Evolutionary conservation across 2,329 filamentous ascomycete genomes (phyloP).

Genomic region (Fusarium humuli): DNA sequence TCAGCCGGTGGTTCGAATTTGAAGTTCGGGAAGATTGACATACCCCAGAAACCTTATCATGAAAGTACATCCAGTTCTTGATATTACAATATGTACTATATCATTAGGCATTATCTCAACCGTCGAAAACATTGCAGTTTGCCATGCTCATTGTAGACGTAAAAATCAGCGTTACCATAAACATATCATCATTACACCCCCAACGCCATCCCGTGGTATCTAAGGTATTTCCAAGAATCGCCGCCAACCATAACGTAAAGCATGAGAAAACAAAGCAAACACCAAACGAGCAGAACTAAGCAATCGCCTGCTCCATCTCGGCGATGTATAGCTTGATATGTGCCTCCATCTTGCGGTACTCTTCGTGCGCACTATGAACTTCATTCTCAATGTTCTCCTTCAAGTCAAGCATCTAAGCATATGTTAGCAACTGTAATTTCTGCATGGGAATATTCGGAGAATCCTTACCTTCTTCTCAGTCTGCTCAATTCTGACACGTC

Average conservation of each 20-base stretch:
- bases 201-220: conserved; percentile 58
- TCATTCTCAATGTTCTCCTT: conserved; percentile 98
- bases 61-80: background rate
- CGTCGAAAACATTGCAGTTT: conserved; percentile 15
- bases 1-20: conserved; percentile 72
- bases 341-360: conserved; percentile 97
- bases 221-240: conserved; percentile 38
- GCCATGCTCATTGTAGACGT: conserved; percentile 18
- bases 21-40: conserved; percentile 16
- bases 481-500: conserved; percentile 94
- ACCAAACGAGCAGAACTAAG: conserved; percentile 11
- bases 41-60: background rate
- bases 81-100: background rate
- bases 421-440: conserved; percentile 36
- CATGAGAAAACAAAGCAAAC: conserved; percentile 14
- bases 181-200: conserved; percentile 36
- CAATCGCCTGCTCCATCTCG: conserved; percentile 94
- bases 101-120: background rate
- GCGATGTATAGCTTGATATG: conserved; percentile 98
- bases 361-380: conserved; percentile 87
- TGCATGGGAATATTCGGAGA: background rate
- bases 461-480: conserved; percentile 91
- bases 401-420: conserved; percentile 86
- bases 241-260: conserved; percentile 31
- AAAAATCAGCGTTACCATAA: conserved; percentile 18